These are phyloP conservation scores for Elsinoe fawcettii DNA, from an alignment of 2,329 filamentous ascomycete genomes.

Conservation along the genomic window DNA sequence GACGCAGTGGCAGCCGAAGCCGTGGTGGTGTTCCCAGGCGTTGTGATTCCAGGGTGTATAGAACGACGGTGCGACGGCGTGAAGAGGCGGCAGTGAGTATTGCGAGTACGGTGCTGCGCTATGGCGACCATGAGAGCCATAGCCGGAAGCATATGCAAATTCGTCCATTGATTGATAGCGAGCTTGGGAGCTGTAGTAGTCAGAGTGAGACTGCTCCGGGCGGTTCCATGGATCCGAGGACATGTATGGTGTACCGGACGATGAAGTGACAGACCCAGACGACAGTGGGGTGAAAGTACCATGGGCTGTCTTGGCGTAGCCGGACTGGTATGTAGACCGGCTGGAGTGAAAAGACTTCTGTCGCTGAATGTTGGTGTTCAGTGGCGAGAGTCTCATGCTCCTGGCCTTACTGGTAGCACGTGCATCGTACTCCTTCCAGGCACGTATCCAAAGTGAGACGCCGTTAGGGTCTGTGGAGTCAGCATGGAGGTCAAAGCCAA, in stretches of 20 bases:
- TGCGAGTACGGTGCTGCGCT: slow-evolving; percentile 25
- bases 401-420: slow-evolving; percentile 38
- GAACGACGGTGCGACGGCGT: slow-evolving; percentile 18
- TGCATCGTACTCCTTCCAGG: slow-evolving; percentile 58
- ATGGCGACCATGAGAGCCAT: slow-evolving; percentile 27
- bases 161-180: slow-evolving; percentile 29
- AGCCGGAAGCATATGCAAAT: slow-evolving; percentile 27
- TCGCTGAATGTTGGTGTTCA: slow-evolving; percentile 57
- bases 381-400: slow-evolving; percentile 45
- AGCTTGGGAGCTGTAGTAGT: slow-evolving; percentile 28
- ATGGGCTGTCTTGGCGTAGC: slow-evolving; percentile 25
- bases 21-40: slow-evolving; percentile 28
- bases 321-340: slow-evolving; percentile 30
- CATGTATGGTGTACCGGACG: slow-evolving; percentile 27
- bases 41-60: slow-evolving; percentile 30
- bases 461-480: slow-evolving; percentile 71
- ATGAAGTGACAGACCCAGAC: slow-evolving; percentile 25
- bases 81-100: slow-evolving; percentile 21
- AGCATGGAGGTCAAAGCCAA: slow-evolving; percentile 78
- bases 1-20: slow-evolving; percentile 30
- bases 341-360: slow-evolving; percentile 43
- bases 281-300: slow-evolving; percentile 24
- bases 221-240: slow-evolving; percentile 30
- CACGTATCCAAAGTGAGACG: slow-evolving; percentile 56
- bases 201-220: slow-evolving; percentile 18